Base-by-base conservation (phyloP, 106 monocot genomes). In the Vanilla planifolia region DNA sequence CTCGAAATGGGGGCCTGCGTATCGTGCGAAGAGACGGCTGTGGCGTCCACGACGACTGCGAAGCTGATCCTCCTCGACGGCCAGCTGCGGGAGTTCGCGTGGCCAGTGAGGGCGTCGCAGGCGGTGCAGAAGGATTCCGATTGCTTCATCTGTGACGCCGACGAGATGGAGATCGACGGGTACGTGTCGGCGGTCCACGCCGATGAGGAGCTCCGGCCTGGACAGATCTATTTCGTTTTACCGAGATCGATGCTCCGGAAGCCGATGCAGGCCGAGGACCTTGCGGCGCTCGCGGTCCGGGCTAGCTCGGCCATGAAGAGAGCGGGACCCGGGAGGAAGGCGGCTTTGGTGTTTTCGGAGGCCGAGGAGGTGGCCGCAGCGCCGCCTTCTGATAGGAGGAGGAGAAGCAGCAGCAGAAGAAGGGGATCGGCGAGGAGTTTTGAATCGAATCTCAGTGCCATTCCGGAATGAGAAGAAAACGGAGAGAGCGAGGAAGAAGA, bases 81-180 rank as follows among this genome's bases (percentile, higher is more conserved):
- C 9, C 16, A 23, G 35, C 61, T 75, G 8, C 11, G 29, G 13
- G 75, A 75, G 56, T 75, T 68, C 68, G 51, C 40, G 17, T 24
- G 46, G 37, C 62, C 75, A 42, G 67, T 75, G 52, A 53, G 17
- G 45, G 68, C 60, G n/a, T n/a, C 62, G 28, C 34, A 36, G 15
- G 75, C 43, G 55, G 45, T 75, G 35, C 19, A 51, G 34, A 62
- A 68, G 55, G 53, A 53, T 20, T 33, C n/a, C 1, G 50, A 16
- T 0, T 67, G 28, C 40, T 73, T 79, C 59, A 35, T 79, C 15
- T 79, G 79, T 52, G 71, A 66, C 39, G 62, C 77, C 24, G 77
- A 78, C 48, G 77, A 62, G 11, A 71, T 78, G 71, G 77, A 78
- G 41, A 48, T 78, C 62, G 73, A 64, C 33, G 59, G 68, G n/a